Evolutionary conservation across 2,329 filamentous ascomycete genomes (phyloP), one percentile per base, ranked within the genome.

Genomic region (Rosellinia necatrix): DNA sequence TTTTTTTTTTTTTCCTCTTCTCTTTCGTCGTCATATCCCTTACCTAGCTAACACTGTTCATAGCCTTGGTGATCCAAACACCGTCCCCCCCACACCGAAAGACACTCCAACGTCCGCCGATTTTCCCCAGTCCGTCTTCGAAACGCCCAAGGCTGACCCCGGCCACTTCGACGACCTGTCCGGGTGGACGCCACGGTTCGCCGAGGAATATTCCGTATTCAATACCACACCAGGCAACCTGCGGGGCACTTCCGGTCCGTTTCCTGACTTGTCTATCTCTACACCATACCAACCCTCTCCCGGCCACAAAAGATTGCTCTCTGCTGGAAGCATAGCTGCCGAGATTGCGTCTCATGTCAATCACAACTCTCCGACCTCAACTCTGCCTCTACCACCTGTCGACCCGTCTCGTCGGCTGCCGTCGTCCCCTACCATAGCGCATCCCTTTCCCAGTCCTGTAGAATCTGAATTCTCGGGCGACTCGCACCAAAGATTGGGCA

Each of bases 121-220:
- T 52, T 81, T 83, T 61, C 76, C 81, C 58, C 85, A 77, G 67
- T 77, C 82, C 49, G 70, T 79, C 57, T 82, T 85, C 71, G 77
- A 84, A 64, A 86, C 83, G 9, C 83, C 82, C 40, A 81, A 77
- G 69, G 72, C 74, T 53, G 75, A 71, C 63, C 75, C 76, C 60
- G 74, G 74, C 57, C 75, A 73, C 53, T 77, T 80, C 62, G 72
- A 80, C 71, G 77, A 81, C 59, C 70, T 78, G 49, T 74, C 76
- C 62, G 77, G 78, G 63, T 83, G 81, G 79, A 86, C 83, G 40
- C 83, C 84, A 69, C 78, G 78, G 55, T 87, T 85, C 74, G 82
- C 83, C 61, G 82, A 86, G 68, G 83, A 86, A 62, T 86, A 84
- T 66, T 85, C 83, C 60, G 82, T 86, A 66, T 86, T 87, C 75